Base-by-base conservation (phyloP, 371 early-diverging fungal genomes). In the Zancudomyces culisetae region DNA sequence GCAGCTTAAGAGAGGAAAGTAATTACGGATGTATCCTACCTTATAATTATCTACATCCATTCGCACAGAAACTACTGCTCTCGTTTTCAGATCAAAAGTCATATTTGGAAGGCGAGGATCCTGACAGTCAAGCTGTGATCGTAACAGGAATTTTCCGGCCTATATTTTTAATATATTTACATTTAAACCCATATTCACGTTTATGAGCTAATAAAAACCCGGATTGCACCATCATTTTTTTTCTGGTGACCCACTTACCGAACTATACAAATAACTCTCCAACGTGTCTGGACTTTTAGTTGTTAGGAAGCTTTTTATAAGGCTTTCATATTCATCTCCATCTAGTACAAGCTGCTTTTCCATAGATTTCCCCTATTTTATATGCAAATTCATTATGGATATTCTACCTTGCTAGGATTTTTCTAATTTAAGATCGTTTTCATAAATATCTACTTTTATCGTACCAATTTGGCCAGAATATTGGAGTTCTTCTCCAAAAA, bases 71-170 rank as follows among this genome's bases (percentile, higher is more conserved):
- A 87, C 64, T 12, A 79, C 74, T 0, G 93, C 93, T 12, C 96
- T 77, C 2, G 93, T 90, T 58, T 95, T 95, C 12, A 95, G 63
- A 69, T 95, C 96, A 74, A 92, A 93, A 1, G 83, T 80, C 42
- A 73, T 69, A 24, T 78, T 72, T 4, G 85, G 85, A 26, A 95
- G 63, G 8, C 77, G 56, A 10, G 74, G 66, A 61, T 93, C 78
- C 42, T 74, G 64, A 56, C 92, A 91, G 68, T 95, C 96, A 39
- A 95, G 62, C 63, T 95, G 94, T 13, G 93, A 82, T 46, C 96
- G 76, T 43, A 95, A 66, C 27, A 92, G 55, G 53, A 95, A 28
- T 65, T 74, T 48, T 68, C n/a, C n/a, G n/a, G n/a, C n/a, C n/a
- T 54, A 29, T 74, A 70, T 23, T 59, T 58, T 54, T 69, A 72